phyloP scores from a whole-genome alignment of 2,329 filamentous ascomycete species.

The Metarhizium humberi region DNA sequence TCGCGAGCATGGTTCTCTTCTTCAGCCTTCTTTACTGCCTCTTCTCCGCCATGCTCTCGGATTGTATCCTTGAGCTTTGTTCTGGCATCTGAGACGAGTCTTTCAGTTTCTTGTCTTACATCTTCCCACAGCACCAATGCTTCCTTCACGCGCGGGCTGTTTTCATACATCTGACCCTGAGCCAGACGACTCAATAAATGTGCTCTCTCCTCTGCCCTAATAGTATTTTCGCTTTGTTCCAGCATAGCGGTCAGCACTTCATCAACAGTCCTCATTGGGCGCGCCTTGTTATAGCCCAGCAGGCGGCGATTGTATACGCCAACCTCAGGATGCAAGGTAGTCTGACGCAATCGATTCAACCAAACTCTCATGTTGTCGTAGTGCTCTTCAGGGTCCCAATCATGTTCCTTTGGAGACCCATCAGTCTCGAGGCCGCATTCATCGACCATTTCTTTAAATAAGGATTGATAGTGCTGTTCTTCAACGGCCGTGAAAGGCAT shows the following conservation, averaged over 20 bases:
- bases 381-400: slow-evolving; percentile 57
- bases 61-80: slow-evolving; percentile 47
- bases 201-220: slow-evolving; percentile 60
- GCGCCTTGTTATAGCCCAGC: slow-evolving; percentile 50
- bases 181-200: slow-evolving; percentile 55
- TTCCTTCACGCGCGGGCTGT: slow-evolving; percentile 55
- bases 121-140: slow-evolving; percentile 63
- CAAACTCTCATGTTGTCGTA: slow-evolving; percentile 70
- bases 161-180: slow-evolving; percentile 71
- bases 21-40: slow-evolving; percentile 2
- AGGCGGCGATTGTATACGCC: slow-evolving; percentile 56
- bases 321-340: slow-evolving; percentile 78
- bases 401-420: slow-evolving; percentile 50
- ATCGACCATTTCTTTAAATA: slow-evolving; percentile 68
- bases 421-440: slow-evolving; percentile 55
- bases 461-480: slow-evolving; percentile 73
- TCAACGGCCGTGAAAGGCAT: slow-evolving; percentile 87
- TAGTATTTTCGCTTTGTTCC: slow-evolving; percentile 62
- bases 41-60: slow-evolving; percentile 14
- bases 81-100: slow-evolving; percentile 55
- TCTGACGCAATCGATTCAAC: slow-evolving; percentile 70
- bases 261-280: slow-evolving; percentile 68
- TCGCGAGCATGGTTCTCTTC: slow-evolving; percentile 4
- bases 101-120: slow-evolving; percentile 38
- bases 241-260: slow-evolving; percentile 91